Evolutionary conservation across 768 basidiomycete species (phyloP).

Genomic region (Pisolithus microcarpus): DNA sequence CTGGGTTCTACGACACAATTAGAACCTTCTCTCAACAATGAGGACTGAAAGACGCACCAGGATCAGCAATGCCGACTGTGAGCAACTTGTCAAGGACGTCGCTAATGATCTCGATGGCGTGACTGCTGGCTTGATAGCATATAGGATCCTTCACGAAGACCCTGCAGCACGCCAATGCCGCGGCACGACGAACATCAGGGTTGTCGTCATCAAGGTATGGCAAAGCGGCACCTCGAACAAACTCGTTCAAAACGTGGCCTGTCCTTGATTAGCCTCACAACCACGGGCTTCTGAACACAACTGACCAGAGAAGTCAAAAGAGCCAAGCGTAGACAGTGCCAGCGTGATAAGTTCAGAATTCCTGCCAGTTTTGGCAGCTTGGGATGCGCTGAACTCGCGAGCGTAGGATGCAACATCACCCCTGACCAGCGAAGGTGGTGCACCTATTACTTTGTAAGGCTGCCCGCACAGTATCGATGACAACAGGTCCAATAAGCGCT

Average conservation of each 20-base stretch:
- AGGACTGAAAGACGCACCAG: slow-evolving; percentile 46
- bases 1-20: slow-evolving; percentile 42
- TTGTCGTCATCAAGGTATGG: slow-evolving; percentile 94
- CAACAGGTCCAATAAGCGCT: slow-evolving; percentile 82
- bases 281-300: background rate
- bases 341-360: slow-evolving; percentile 66
- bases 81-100: slow-evolving; percentile 96
- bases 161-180: slow-evolving; percentile 86
- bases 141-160: slow-evolving; percentile 94
- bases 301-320: slow-evolving; percentile 90
- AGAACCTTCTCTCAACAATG: slow-evolving; percentile 4
- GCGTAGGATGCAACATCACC: slow-evolving; percentile 42
- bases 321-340: slow-evolving; percentile 79
- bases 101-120: slow-evolving; percentile 94
- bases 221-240: slow-evolving; percentile 84
- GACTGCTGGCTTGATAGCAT: slow-evolving; percentile 90
- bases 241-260: slow-evolving; percentile 94
- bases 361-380: slow-evolving; percentile 51
- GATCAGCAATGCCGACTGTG: slow-evolving; percentile 93
- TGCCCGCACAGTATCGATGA: slow-evolving; percentile 78
- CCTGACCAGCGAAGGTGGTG: slow-evolving; percentile 57
- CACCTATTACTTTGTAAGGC: slow-evolving; percentile 81
- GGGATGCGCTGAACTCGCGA: slow-evolving; percentile 46
- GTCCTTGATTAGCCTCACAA: slow-evolving; percentile 6
- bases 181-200: slow-evolving; percentile 78